Percentiles rank a stretch among this genome's conserved stretches.
Conservation (phyloP, 345 rosid genomes). For the Isatis tinctoria region DNA sequence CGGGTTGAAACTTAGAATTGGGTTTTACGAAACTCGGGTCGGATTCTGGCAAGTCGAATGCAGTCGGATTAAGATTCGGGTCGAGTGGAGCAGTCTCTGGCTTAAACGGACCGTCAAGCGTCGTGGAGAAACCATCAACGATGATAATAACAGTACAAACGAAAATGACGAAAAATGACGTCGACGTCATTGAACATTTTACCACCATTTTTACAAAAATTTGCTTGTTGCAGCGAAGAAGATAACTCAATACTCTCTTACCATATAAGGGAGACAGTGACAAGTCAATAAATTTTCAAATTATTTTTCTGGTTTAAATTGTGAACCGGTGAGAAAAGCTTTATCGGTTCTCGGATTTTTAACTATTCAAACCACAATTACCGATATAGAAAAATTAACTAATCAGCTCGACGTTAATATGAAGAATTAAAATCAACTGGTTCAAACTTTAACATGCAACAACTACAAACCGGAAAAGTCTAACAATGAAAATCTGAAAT, state of each 20-base stretch:
- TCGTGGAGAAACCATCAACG: conserved; percentile 38
- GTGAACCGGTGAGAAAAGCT: not conserved
- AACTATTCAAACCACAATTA: not conserved
- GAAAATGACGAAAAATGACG: not conserved
- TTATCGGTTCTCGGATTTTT: not conserved
- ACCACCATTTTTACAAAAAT: conserved; percentile 9
- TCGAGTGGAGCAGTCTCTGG: conserved; percentile 67
- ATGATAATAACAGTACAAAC: not conserved
- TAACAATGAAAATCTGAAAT: not conserved
- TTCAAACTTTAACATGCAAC: not conserved
- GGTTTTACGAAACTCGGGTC: conserved; percentile 52
- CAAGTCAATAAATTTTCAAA: not conserved
- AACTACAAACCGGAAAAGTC: not conserved
- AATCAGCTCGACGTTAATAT: not conserved
- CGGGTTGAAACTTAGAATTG: conserved; percentile 47
- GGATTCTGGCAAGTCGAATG: conserved; percentile 72
- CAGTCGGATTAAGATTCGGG: conserved; percentile 51
- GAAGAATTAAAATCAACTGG: not conserved
- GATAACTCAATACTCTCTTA: not conserved
- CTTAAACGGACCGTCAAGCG: conserved; percentile 75
- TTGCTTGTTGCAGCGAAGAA: conserved; percentile 13
- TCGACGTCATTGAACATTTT: not conserved
- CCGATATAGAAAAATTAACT: not conserved
- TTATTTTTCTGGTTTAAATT: not conserved
- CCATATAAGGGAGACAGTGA: not conserved